Evolutionary conservation across 768 basidiomycete genomes (phyloP), one percentile per base, ranked within the genome.

Genomic region (Rhizopogon vesiculosus): DNA sequence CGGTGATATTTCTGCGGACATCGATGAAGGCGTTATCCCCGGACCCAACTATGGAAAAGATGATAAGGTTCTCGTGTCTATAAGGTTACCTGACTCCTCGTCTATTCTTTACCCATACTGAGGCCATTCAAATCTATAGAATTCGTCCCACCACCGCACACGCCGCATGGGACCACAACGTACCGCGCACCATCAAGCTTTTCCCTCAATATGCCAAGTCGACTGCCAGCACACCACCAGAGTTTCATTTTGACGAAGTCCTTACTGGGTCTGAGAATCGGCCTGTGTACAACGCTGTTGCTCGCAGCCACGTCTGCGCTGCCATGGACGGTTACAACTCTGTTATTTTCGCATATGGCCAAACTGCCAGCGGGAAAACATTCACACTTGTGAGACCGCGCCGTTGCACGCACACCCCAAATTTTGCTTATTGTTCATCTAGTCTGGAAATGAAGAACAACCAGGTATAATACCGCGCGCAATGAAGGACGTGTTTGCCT

Each of bases 321-420:
- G 93, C 95, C 9, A 97, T 98, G 93, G 91, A 93, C 50, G 97
- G 97, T 16, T 98, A 85, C 78, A 98, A 98, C 69, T 84, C 94
- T 7, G 91, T 98, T 59, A 83, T 98, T 42, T 99, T 99, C 63
- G 96, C 97, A 0, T 90, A 91, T 52, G 89, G 90, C 7, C 96
- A 98, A 68, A 98, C 97, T 0, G 87, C 85, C 5, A 83, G 80
- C 33, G 87, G 87, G 50, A 89, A 89, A 72, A 88, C 87, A 0
- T 85, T 84, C 62, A 87, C 86, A 2, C 74, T 86, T 18, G 80
- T 81, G 54, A 52, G 77, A 66, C 13, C 35, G 22, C 19, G 31
- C 43, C 2, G 16, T 13, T 35, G 31, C 8, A 12, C 1, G 0
- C n/a, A 40, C 76, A 77, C 66, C 77, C 76, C 0, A n/a, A 28